Conservation (phyloP, 441 rosid species). For the Adansonia madagascariensis region DNA sequence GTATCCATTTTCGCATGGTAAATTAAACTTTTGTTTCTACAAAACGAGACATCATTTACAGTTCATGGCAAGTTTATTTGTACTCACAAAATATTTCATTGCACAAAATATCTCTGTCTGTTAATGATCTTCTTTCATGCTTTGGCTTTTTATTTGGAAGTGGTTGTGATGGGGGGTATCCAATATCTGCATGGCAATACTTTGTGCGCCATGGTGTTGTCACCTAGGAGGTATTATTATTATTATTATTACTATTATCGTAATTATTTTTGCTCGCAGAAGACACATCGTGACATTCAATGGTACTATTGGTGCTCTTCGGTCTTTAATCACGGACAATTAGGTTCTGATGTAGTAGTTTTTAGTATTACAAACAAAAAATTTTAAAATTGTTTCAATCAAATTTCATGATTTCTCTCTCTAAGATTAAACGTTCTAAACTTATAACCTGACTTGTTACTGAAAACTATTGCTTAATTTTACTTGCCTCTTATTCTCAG, state of each 20-base stretch:
- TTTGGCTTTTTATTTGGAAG: conserved; percentile 93
- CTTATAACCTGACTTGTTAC: neutral
- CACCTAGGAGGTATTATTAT: conserved; percentile 70
- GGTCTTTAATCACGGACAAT: neutral
- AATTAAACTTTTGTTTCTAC: conserved; percentile 19
- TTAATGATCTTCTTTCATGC: conserved; percentile 89
- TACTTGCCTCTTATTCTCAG: conserved; percentile 26
- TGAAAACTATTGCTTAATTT: conserved; percentile 2
- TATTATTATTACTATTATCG: neutral
- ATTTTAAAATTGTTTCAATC: neutral
- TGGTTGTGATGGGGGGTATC: conserved; percentile 91
- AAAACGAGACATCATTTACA: neutral
- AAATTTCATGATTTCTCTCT: conserved; percentile 13
- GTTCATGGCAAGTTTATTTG: conserved; percentile 12
- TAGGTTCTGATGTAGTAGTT: neutral
- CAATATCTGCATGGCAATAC: conserved; percentile 81
- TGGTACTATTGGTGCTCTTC: conserved; percentile 1
- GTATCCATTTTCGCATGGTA: conserved; percentile 83
- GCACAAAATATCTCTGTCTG: conserved; percentile 90
- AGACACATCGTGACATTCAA: neutral
- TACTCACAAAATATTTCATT: conserved; percentile 26
- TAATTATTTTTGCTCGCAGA: neutral
- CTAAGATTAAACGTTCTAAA: neutral
- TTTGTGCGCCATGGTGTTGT: conserved; percentile 77
- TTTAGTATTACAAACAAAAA: neutral